phyloP scores from a whole-genome alignment of 2,329 filamentous ascomycete genomes.

The Malbranchea zuffiana region DNA sequence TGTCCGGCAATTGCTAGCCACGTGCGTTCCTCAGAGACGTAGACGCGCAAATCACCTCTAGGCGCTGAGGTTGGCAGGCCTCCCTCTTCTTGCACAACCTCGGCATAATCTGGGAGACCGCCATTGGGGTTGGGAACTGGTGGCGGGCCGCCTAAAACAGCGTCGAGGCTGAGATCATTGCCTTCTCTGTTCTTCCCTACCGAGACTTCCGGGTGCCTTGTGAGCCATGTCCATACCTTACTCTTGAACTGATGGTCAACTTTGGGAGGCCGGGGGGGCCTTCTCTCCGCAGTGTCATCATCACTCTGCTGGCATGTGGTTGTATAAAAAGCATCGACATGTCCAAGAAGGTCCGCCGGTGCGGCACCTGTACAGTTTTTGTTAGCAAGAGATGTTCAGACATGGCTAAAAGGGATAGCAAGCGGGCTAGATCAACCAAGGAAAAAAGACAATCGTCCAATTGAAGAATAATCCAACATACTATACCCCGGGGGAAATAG shows the following conservation, averaged over 20 bases:
- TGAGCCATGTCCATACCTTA: conserved; percentile 49
- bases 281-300: not conserved
- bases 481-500: too few species aligned
- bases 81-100: not conserved
- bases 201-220: conserved; percentile 44
- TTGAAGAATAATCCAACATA: too few species aligned
- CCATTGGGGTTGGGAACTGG: conserved; percentile 5
- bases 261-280: conserved; percentile 9
- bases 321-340: conserved; percentile 29
- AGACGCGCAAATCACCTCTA: conserved; percentile 30
- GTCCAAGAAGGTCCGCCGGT: conserved; percentile 26
- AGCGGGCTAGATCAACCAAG: too few species aligned
- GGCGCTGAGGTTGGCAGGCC: not conserved
- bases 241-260: conserved; percentile 44
- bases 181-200: conserved; percentile 35
- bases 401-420: too few species aligned
- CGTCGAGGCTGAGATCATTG: conserved; percentile 31
- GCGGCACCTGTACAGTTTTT: conserved; percentile 24
- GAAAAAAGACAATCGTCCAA: too few species aligned
- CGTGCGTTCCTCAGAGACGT: conserved; percentile 44
- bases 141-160: conserved; percentile 25
- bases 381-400: too few species aligned
- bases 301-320: conserved; percentile 10
- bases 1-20: conserved; percentile 53
- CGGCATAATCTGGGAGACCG: not conserved